These are phyloP conservation scores for Hansfordia pulvinata DNA, from an alignment of 2,329 filamentous ascomycete species.

Conservation along the genomic window DNA sequence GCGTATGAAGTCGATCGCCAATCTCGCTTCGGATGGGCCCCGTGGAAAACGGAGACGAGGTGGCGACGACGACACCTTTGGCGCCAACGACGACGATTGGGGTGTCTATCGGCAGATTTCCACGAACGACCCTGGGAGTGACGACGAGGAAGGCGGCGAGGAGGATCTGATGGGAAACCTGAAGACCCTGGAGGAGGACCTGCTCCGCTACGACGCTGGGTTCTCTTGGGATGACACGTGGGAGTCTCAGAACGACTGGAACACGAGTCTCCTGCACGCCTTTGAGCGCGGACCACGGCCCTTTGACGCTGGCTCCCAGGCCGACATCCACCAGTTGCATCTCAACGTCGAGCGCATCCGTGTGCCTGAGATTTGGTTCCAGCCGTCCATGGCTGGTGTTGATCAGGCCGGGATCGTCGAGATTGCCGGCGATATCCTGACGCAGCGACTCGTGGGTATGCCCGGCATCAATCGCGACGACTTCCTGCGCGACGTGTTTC, in stretches of 20 bases:
- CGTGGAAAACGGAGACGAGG: constrained; percentile 73
- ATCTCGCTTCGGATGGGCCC: constrained; percentile 81
- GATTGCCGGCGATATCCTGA: constrained; percentile 81
- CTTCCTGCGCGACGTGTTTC: constrained; percentile 75
- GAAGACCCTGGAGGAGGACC: constrained; percentile 66
- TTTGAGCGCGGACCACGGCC: constrained; percentile 81
- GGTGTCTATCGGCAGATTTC: constrained; percentile 90
- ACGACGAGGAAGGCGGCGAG: constrained; percentile 88
- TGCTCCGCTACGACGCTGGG: constrained; percentile 72
- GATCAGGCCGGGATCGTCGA: constrained; percentile 92
- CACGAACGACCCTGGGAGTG: constrained; percentile 62
- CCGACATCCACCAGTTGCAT: constrained; percentile 76
- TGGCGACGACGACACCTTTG: constrained; percentile 90
- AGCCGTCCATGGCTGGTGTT: constrained; percentile 79
- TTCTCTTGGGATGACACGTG: constrained; percentile 90
- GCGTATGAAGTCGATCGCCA: constrained; percentile 96
- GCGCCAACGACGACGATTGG: constrained; percentile 96
- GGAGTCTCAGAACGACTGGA: constrained; percentile 91
- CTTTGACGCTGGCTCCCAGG: constrained; percentile 67
- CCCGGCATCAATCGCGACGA: constrained; percentile 40
- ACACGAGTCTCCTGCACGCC: constrained; percentile 76
- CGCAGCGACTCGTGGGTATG: constrained; percentile 56
- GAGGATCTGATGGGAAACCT: constrained; percentile 67
- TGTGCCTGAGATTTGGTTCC: constrained; percentile 86
- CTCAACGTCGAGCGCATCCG: constrained; percentile 94